Base-by-base conservation (phyloP, 2,329 filamentous ascomycete species). In the Aulographum hederae region DNA sequence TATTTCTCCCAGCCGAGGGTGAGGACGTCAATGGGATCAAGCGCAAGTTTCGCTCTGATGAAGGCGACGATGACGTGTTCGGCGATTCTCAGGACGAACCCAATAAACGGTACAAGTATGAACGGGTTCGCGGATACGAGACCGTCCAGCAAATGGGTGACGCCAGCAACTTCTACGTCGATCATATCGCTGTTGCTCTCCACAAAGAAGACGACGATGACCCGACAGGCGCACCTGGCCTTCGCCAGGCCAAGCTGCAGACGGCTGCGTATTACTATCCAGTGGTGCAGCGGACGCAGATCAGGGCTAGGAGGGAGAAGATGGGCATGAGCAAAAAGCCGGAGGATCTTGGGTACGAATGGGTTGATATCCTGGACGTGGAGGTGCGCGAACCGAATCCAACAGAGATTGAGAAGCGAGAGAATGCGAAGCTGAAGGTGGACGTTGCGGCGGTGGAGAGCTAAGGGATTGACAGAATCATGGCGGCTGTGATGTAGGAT, bases 211-310 rank as follows among this genome's bases (percentile, higher is more conserved):
- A 58, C 18, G 32, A 36, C 3, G 45, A 47, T 3, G 39, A 40
- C 5, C n/a, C n/a, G n/a, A n/a, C n/a, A n/a, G n/a, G n/a, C n/a
- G n/a, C n/a, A n/a, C n/a, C n/a, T n/a, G n/a, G 13, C 21, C 10
- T 43, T 36, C n/a, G 30, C 30, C 2, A 45, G 42, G 29, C 34
- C 3, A 46, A 44, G 35, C 38, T 60, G 37, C 51, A 53, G 37
- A 65, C 64, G 43, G 69, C 57, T 2, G 70, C 70, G 11, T 75
- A 71, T 46, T 70, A 69, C 46, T 74, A 74, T 38, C 68, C 69
- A 0, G 64, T 75, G 33, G 48, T 63, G 14, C 61, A 65, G 43
- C 63, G 65, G 44, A 64, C 63, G n/a, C 58, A 57, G 15, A 54
- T 75, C 30, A 44, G 58, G 28, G 54, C 58, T 4, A 52, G 57